phyloP scores from a whole-genome alignment of 2,329 filamentous ascomycete genomes.

The Stemphylium beticola region DNA sequence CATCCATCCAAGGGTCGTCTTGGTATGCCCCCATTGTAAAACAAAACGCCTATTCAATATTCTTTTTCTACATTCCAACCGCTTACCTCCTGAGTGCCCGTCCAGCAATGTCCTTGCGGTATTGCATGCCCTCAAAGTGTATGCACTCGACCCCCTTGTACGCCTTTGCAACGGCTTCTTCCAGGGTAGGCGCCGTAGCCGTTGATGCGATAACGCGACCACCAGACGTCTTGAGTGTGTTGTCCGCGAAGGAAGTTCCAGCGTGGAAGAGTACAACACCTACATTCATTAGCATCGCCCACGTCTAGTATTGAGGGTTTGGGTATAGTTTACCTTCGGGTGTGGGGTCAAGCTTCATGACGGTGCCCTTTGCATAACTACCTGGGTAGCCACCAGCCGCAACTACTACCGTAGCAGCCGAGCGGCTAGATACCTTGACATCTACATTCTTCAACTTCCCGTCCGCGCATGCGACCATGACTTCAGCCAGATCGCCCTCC shows the following conservation, averaged over 20 bases:
- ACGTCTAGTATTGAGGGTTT: slow-evolving; percentile 39
- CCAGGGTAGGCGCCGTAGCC: slow-evolving; percentile 74
- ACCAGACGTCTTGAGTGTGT: slow-evolving; percentile 75
- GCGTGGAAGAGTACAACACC: slow-evolving; percentile 86
- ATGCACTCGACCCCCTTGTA: slow-evolving; percentile 83
- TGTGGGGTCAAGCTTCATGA: slow-evolving; percentile 64
- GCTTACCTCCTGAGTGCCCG: slow-evolving; percentile 50
- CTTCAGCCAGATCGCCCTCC: slow-evolving; percentile 83
- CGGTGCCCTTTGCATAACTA: slow-evolving; percentile 76
- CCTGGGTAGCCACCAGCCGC: slow-evolving; percentile 91
- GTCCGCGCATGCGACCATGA: slow-evolving; percentile 85
- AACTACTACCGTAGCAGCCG: slow-evolving; percentile 91
- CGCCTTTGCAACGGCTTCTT: slow-evolving; percentile 84
- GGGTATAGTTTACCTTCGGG: slow-evolving; percentile 52
- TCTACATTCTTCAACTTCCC: slow-evolving; percentile 74
- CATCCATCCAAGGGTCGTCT: background rate
- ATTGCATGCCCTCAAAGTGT: slow-evolving; percentile 88
- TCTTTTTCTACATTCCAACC: background rate
- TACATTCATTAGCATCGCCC: slow-evolving; percentile 26
- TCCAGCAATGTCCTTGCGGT: slow-evolving; percentile 84
- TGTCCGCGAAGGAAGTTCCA: slow-evolving; percentile 71
- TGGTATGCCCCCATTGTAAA: background rate
- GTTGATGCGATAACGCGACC: slow-evolving; percentile 95
- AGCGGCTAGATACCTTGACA: slow-evolving; percentile 71
- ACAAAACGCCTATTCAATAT: slow-evolving; percentile 1